Conservation (phyloP, 2,329 filamentous ascomycete genomes). For the Alternaria brassicicola region DNA sequence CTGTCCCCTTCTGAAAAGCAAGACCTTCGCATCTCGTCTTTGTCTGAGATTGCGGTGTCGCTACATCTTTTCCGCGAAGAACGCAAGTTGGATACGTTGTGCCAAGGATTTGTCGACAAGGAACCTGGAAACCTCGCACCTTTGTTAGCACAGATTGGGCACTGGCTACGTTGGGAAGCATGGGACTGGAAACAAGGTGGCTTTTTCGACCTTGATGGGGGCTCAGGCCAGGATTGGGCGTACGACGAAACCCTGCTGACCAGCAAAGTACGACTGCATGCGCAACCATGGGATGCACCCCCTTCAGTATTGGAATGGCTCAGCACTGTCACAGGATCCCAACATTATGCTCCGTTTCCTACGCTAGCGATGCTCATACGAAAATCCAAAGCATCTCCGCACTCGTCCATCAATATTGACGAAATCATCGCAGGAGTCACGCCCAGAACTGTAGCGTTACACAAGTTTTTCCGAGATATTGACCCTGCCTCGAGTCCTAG, state of each 20-base stretch:
- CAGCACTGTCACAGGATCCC: slow-evolving; percentile 39
- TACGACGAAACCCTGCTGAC: slow-evolving; percentile 60
- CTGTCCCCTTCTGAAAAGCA: slow-evolving; percentile 53
- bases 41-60: slow-evolving; percentile 70
- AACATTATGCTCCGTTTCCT: slow-evolving; percentile 43
- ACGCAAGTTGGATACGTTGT: slow-evolving; percentile 74
- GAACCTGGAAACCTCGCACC: slow-evolving; percentile 66
- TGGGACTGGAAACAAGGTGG: slow-evolving; percentile 62
- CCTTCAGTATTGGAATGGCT: slow-evolving; percentile 65
- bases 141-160: slow-evolving; percentile 77
- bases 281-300: slow-evolving; percentile 52
- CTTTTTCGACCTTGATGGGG: slow-evolving; percentile 67
- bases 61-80: slow-evolving; percentile 91
- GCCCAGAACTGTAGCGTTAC: slow-evolving; percentile 69
- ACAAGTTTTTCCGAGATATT: slow-evolving; percentile 66
- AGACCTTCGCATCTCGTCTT: slow-evolving; percentile 59
- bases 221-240: slow-evolving; percentile 59
- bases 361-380: slow-evolving; percentile 46
- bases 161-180: slow-evolving; percentile 77
- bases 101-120: slow-evolving; percentile 55
- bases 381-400: slow-evolving; percentile 47
- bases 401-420: slow-evolving; percentile 46
- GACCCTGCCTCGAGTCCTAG: slow-evolving; percentile 50
- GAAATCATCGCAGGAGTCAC: slow-evolving; percentile 42
- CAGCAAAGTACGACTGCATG: slow-evolving; percentile 33